Base-by-base conservation (phyloP, 306 rosid genomes). In the Cucurbita maxima region DNA sequence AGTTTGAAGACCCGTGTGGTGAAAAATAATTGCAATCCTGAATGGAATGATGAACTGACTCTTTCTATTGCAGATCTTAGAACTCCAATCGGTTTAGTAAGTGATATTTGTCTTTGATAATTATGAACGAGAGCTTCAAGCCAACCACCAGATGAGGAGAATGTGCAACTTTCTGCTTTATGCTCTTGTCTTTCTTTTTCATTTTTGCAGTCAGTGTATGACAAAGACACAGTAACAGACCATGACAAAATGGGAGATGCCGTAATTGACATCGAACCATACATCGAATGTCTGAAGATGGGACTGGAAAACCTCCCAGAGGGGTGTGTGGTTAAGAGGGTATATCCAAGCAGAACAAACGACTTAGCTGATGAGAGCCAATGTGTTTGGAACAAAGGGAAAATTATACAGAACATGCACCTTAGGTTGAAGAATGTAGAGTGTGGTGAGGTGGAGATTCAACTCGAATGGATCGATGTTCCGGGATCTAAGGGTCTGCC, bases 201-300 rank as follows among this genome's bases (percentile, higher is more conserved):
- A 48, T 45, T 79, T 20, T 0, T 56, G 18, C 75, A 91, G 97
- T 58, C 75, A 3, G 97, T 89, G 67, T 94, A 19, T 61, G 97
- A 94, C 83, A 83, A 84, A 56, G 98, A 94, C 81, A 89, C 87
- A 0, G 79, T 94, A 47, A 81, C 86, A 3, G 69, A 10, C 41
- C 92, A 94, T 69, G 98, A 94, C 84, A 77, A 80, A 75, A 90
- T 94, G 97, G 98, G 98, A 1, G 92, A 90, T 22, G 96, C 97
- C 30, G 87, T 71, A 4, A 76, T 94, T 40, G 97, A 94, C 83
- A 76, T 94, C 34, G 79, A 77, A 75, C 96, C 97, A 18, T 94
- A 83, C 69, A 13, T 79, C 37, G 72, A 86, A 70, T 74, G 88
- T 55, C 40, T 81, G 20, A 73, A 76, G 69, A 76, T 85, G 94